These are phyloP conservation scores for Begonia fuchsioides DNA, from an alignment of 306 rosid genomes.

Conservation along the genomic window DNA sequence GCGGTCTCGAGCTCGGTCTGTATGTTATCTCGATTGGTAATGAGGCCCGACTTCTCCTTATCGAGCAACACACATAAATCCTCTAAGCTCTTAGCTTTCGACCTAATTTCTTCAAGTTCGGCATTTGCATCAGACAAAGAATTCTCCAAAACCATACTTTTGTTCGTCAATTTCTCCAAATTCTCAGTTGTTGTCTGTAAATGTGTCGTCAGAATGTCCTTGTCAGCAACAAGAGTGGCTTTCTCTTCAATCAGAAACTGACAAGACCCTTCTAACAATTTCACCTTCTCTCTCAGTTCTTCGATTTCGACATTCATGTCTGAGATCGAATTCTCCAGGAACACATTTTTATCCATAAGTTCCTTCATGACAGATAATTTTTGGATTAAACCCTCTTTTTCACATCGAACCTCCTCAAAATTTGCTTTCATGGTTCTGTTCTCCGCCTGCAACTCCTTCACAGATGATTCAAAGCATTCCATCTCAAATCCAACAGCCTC, in stretches of 20 bases:
- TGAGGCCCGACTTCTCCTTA: slow-evolving; percentile 48
- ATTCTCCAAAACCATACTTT: slow-evolving; percentile 61
- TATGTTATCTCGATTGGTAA: slow-evolving; percentile 46
- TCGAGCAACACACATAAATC: slow-evolving; percentile 39
- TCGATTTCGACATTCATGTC: slow-evolving; percentile 75
- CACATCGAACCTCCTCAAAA: slow-evolving; percentile 38
- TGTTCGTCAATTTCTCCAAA: slow-evolving; percentile 46
- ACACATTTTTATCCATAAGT: slow-evolving; percentile 60
- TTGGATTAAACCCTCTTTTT: slow-evolving; percentile 49
- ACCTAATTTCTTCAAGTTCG: slow-evolving; percentile 43
- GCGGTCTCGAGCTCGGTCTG: slow-evolving; percentile 40
- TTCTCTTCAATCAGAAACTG: slow-evolving; percentile 53
- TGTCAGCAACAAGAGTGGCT: slow-evolving; percentile 53
- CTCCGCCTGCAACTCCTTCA: slow-evolving; percentile 63
- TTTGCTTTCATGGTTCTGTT: slow-evolving; percentile 45
- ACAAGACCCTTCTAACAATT: slow-evolving; percentile 26
- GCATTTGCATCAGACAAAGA: slow-evolving; percentile 66
- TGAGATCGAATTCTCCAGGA: slow-evolving; percentile 76
- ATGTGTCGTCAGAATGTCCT: slow-evolving; percentile 47
- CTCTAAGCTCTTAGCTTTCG: slow-evolving; percentile 46
- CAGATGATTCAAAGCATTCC: slow-evolving; percentile 47
- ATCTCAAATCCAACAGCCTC: slow-evolving; percentile 53
- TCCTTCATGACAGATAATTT: slow-evolving; percentile 61
- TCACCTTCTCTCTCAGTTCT: slow-evolving; percentile 48
- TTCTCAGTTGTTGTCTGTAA: slow-evolving; percentile 43